Conservation (phyloP, 2,329 filamentous ascomycete species). For the Sclerotinia sclerotiorum region DNA sequence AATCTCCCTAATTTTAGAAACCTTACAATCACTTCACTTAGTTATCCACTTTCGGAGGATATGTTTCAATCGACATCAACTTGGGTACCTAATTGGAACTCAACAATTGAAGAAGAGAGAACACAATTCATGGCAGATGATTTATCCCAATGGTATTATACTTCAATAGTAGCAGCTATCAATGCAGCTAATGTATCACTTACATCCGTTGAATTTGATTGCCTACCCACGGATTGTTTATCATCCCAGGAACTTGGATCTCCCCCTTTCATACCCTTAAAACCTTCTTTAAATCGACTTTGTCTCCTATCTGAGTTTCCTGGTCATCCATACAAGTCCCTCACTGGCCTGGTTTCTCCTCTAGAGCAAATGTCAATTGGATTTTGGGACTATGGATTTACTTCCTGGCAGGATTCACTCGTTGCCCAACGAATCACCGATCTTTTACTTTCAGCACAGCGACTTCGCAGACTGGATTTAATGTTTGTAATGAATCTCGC, state of each 20-base stretch:
- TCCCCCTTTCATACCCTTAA: conserved; percentile 15
- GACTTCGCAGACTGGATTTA: conserved; percentile 14
- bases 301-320: conserved; percentile 8
- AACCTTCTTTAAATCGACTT: conserved; percentile 16
- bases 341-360: not conserved
- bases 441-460: not conserved
- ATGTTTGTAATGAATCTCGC: conserved; percentile 23
- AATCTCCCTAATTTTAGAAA: conserved; percentile 8
- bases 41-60: conserved; percentile 13
- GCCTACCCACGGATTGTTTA: conserved; percentile 21
- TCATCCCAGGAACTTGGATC: conserved; percentile 12
- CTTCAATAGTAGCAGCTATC: conserved; percentile 17
- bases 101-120: conserved; percentile 16
- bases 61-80: conserved; percentile 14
- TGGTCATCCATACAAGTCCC: conserved; percentile 16
- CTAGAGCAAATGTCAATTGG: conserved; percentile 19
- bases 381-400: conserved; percentile 23
- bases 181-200: conserved; percentile 12
- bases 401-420: conserved; percentile 15
- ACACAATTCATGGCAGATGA: conserved; percentile 22
- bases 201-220: conserved; percentile 14
- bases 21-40: conserved; percentile 12
- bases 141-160: conserved; percentile 23
- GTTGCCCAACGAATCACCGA: conserved; percentile 10
- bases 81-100: conserved; percentile 20